Evolutionary conservation across 768 basidiomycete species (phyloP), one percentile per base, ranked within the genome.

Genomic region (Lanmaoa rubissima): DNA sequence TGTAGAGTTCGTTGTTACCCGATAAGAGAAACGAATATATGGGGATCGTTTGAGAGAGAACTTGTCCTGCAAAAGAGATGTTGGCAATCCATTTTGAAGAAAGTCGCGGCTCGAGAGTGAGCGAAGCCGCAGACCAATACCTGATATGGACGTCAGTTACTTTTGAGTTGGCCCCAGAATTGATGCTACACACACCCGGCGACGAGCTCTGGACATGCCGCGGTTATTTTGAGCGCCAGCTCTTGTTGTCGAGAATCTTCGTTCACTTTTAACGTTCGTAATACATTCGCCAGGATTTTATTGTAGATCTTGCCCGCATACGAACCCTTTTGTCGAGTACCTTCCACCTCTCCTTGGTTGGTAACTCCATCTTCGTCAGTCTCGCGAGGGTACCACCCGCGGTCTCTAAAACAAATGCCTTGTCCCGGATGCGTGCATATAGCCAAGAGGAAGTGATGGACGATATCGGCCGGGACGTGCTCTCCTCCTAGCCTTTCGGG

Each of bases 1-100:
- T 80, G 63, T 86, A 87, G 2, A 84, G 73, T 14, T 73, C 68
- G 28, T 67, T 61, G 40, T 68, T 71, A 6, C 69, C 65, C 48
- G 78, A 74, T 16, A 88, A 76, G 56, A 83, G 73, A 67, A 94
- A 94, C 0, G 82, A 82, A 1, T 75, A 62, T 1, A 75, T 61
- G 0, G 94, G 92, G 2, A 94, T 74, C 0, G 90, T 84, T 0
- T 94, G 79, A 1, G 90, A 87, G 49, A 97, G 79, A 51, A 98
- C 80, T 9, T 79, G 78, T 3, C 88, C 91, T 40, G 92, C 83
- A 66, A 94, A 89, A 5, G 91, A 78, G 61, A 97, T 86, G 55
- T 94, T 96, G 0, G 88, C 83, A 34, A 98, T 86, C 94, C 96
- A 98, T 66, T 87, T 88, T 0, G 90, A 90, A 0, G 91, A 90